Evolutionary conservation across 2,329 filamentous ascomycete genomes (phyloP).

Genomic region (Aspergillus hiratsukae): DNA sequence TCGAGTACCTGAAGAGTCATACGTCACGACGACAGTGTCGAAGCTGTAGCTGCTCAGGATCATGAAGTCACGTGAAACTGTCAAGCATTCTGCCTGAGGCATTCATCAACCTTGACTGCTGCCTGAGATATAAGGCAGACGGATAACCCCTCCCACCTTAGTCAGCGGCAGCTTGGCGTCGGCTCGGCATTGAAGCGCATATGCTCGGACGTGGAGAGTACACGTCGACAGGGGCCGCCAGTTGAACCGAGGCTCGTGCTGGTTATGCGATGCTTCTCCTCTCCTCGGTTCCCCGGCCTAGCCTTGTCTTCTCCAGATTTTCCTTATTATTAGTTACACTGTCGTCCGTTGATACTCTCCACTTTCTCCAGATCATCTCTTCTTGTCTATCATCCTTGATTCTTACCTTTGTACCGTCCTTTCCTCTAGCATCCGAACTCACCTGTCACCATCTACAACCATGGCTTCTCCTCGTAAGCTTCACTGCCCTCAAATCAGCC

Average conservation of each 20-base stretch:
- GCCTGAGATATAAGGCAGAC: not conserved
- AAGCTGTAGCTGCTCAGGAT: not conserved
- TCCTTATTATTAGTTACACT: not conserved
- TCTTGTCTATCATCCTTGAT: conserved; percentile 7
- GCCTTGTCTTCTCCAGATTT: not conserved
- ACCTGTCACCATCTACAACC: conserved; percentile 10
- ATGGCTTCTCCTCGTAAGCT: conserved; percentile 80
- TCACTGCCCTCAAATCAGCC: conserved; percentile 7
- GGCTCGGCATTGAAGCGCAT: not conserved
- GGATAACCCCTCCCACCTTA: not conserved
- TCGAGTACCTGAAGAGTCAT: not conserved
- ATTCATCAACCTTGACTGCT: accelerated
- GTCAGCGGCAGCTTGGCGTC: not conserved
- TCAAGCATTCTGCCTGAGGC: not conserved
- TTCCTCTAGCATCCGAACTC: not conserved
- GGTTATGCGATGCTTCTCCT: not conserved
- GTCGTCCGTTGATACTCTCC: not conserved
- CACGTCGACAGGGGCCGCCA: not conserved
- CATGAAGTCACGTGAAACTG: not conserved
- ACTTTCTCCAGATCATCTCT: not conserved
- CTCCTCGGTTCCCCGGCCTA: not conserved
- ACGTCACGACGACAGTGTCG: not conserved
- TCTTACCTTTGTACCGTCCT: not conserved
- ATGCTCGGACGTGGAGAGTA: not conserved
- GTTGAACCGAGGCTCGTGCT: not conserved